These are phyloP conservation scores for Lachnellula occidentalis DNA, from an alignment of 2,329 filamentous ascomycete species.

Conservation along the genomic window DNA sequence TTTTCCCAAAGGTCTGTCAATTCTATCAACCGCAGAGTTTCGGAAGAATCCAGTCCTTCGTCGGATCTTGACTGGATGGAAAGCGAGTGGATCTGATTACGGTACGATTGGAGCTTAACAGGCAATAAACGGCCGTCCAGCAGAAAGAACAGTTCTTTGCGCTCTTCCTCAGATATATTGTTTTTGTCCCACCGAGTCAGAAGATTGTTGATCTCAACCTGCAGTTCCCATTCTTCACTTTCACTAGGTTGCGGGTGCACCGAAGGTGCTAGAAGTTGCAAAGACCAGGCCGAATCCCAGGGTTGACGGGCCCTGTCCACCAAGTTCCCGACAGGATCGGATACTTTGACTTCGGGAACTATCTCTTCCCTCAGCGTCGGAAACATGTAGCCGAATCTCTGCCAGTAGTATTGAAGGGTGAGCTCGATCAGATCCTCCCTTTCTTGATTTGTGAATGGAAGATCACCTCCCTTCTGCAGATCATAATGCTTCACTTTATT, in stretches of 20 bases:
- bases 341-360: not conserved
- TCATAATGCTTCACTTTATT: not conserved
- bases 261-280: not conserved
- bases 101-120: not conserved
- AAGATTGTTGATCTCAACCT: conserved; percentile 15
- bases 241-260: not conserved
- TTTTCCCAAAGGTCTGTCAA: not conserved
- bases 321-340: not conserved
- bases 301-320: not conserved
- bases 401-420: not conserved
- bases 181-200: not conserved
- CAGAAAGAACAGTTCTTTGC: not conserved
- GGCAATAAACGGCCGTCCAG: not conserved
- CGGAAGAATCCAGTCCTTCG: not conserved
- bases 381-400: not conserved
- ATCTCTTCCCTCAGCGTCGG: not conserved
- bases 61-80: not conserved
- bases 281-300: not conserved
- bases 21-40: not conserved
- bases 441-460: not conserved
- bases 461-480: too few relatives aligned
- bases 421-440: not conserved
- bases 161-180: not conserved
- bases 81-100: not conserved
- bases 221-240: not conserved